Percentiles rank a stretch among this genome's conserved stretches.
phyloP scores from a whole-genome alignment of 78 protist species.

The Dictyostelium intermedium region DNA sequence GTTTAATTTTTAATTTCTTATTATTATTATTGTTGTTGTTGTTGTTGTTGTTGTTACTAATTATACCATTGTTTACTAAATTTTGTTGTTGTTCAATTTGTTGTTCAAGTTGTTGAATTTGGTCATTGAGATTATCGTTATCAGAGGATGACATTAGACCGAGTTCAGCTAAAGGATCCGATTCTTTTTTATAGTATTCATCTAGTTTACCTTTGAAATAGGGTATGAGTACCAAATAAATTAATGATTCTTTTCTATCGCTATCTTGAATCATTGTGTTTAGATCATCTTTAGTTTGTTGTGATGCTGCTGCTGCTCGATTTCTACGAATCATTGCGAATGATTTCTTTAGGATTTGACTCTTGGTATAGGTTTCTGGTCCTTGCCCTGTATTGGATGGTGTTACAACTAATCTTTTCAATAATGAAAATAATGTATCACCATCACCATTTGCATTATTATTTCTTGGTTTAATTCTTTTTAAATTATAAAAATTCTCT shows the following conservation, averaged over 20 bases:
- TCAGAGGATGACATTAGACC: slow-evolving; percentile 18
- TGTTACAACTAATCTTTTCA: background rate
- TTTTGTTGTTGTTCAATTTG: background rate
- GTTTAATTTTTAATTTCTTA: background rate
- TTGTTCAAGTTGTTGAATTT: background rate
- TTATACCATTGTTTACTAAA: background rate
- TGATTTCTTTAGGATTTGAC: slow-evolving; percentile 19
- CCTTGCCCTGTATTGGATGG: background rate
- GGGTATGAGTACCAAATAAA: slow-evolving; percentile 49
- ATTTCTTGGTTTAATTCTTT: slow-evolving; percentile 33
- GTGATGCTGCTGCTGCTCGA: slow-evolving; percentile 14
- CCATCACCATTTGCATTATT: background rate
- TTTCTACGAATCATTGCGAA: background rate
- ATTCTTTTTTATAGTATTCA: slow-evolving; percentile 63
- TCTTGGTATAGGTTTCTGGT: background rate
- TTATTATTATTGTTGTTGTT: background rate
- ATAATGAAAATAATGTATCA: slow-evolving; percentile 1
- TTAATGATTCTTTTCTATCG: slow-evolving; percentile 27
- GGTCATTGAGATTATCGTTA: background rate
- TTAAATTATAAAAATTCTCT: slow-evolving; percentile 79
- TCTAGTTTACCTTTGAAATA: slow-evolving; percentile 74
- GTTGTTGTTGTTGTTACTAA: background rate
- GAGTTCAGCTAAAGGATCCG: slow-evolving; percentile 49
- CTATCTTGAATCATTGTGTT: background rate
- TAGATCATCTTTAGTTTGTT: background rate